Conservation (phyloP, 441 rosid species). For the Gossypium lobatum region DNA sequence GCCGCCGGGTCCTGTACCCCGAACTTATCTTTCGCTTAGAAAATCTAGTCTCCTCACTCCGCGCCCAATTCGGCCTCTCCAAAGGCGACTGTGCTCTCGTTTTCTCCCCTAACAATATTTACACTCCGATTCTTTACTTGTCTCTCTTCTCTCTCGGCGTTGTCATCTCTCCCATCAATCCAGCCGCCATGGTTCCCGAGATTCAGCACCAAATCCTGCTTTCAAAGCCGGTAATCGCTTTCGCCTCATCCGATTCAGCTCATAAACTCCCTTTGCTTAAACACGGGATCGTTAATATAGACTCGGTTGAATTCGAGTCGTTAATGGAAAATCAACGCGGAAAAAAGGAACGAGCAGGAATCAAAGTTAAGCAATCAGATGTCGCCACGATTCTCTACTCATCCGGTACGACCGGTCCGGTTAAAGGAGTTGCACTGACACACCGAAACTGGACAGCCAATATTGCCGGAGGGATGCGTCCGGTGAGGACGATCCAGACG, state of each 20-base stretch:
- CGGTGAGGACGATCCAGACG: slow-evolving; percentile 24
- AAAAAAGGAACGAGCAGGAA: neutral
- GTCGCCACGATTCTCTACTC: slow-evolving; percentile 57
- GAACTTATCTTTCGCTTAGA: slow-evolving; percentile 29
- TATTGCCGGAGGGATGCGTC: slow-evolving; percentile 22
- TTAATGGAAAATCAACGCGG: slow-evolving; percentile 13
- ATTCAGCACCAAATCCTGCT: slow-evolving; percentile 34
- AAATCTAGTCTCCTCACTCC: slow-evolving; percentile 31
- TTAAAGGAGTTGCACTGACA: slow-evolving; percentile 51
- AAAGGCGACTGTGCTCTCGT: slow-evolving; percentile 42
- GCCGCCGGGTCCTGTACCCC: slow-evolving; percentile 31
- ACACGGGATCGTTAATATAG: slow-evolving; percentile 25
- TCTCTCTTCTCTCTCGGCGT: slow-evolving; percentile 58
- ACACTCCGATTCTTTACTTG: slow-evolving; percentile 41
- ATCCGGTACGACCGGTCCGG: slow-evolving; percentile 56
- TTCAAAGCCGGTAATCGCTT: slow-evolving; percentile 44
- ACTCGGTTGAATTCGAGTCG: slow-evolving; percentile 42
- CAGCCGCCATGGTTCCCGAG: slow-evolving; percentile 31
- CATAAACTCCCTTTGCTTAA: slow-evolving; percentile 31
- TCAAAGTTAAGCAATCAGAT: slow-evolving; percentile 36
- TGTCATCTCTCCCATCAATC: slow-evolving; percentile 43
- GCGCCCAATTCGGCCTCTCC: slow-evolving; percentile 24
- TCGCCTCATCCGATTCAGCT: slow-evolving; percentile 31
- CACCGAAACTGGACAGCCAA: slow-evolving; percentile 37
- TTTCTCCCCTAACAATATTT: slow-evolving; percentile 37